Percentiles rank a stretch among this genome's conserved stretches.
Evolutionary conservation across 768 basidiomycete genomes (phyloP).

Genomic region (Suillus hirtellus): DNA sequence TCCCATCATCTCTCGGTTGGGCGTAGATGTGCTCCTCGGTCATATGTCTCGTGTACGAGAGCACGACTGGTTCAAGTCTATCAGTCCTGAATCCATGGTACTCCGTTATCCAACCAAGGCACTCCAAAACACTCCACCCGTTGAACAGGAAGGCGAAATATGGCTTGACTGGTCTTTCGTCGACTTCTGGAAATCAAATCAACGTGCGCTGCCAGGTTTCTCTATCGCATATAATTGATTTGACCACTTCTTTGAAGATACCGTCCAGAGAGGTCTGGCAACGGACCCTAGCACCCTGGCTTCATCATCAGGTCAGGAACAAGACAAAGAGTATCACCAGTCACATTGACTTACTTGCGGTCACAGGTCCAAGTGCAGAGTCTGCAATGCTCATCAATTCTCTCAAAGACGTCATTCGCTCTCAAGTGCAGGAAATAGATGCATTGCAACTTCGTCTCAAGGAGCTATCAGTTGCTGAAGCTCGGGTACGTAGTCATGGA

Average conservation of each 20-base stretch:
- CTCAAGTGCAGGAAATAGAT: constrained; percentile 82
- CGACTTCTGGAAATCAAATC: constrained; percentile 98
- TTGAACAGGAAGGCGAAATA: constrained; percentile 73
- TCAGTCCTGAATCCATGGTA: constrained; percentile 85
- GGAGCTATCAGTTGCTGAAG: constrained; percentile 33
- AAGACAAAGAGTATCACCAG: neutral
- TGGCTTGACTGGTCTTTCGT: constrained; percentile 99
- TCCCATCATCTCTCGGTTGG: constrained; percentile 87
- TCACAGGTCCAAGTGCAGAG: constrained; percentile 68
- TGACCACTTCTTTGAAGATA: constrained; percentile 45
- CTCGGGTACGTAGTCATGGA: constrained; percentile 34
- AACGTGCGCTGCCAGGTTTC: constrained; percentile 52
- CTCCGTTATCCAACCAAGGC: constrained; percentile 44
- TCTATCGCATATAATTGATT: neutral
- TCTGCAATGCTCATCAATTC: constrained; percentile 80
- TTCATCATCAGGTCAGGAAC: constrained; percentile 54
- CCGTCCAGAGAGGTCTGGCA: constrained; percentile 72
- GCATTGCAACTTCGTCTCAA: constrained; percentile 61
- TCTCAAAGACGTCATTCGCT: constrained; percentile 78
- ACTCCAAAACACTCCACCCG: constrained; percentile 17
- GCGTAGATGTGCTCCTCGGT: constrained; percentile 84
- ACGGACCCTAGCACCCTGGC: constrained; percentile 67
- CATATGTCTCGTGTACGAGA: constrained; percentile 87
- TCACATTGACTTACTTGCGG: constrained; percentile 5
- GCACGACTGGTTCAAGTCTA: constrained; percentile 88